A percentile compares a stretch with the other conserved stretches of the same genome.
Evolutionary conservation across 2,329 filamentous ascomycete genomes (phyloP).

Genomic region (Ophiostoma sp.): DNA sequence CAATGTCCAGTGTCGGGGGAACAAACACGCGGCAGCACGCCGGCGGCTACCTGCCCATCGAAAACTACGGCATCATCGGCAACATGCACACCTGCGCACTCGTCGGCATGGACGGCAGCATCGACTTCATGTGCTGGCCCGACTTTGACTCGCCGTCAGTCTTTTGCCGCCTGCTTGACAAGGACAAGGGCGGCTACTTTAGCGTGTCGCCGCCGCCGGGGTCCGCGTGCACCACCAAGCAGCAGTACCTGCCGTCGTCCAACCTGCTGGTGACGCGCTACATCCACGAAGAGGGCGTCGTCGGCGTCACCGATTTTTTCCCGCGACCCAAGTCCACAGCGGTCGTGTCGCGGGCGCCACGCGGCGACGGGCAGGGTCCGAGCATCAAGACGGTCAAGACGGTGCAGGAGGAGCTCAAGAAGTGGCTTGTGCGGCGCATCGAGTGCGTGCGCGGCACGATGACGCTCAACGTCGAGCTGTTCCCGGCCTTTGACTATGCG

Average conservation of each 20-base stretch:
- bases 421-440: slow-evolving; percentile 64
- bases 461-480: slow-evolving; percentile 63
- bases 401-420: slow-evolving; percentile 60
- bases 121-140: slow-evolving; percentile 79
- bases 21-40: slow-evolving; percentile 32
- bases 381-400: slow-evolving; percentile 47
- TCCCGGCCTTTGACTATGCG: slow-evolving; percentile 69
- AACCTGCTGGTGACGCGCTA: slow-evolving; percentile 75
- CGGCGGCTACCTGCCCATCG: slow-evolving; percentile 56
- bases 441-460: slow-evolving; percentile 66
- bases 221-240: slow-evolving; percentile 61
- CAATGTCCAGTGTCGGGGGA: not conserved
- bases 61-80: slow-evolving; percentile 74
- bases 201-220: slow-evolving; percentile 54
- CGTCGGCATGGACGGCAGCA: slow-evolving; percentile 66
- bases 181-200: slow-evolving; percentile 69
- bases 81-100: slow-evolving; percentile 75
- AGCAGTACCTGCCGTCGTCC: slow-evolving; percentile 69
- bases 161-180: slow-evolving; percentile 69
- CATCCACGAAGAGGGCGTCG: slow-evolving; percentile 68
- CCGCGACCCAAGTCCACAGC: slow-evolving; percentile 59
- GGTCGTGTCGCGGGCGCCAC: slow-evolving; percentile 45
- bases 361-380: slow-evolving; percentile 23
- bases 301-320: slow-evolving; percentile 71
- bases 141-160: slow-evolving; percentile 73